Evolutionary conservation across 1,284 basidiomycete species (phyloP).

Genomic region (Moniliophthora roreri): DNA sequence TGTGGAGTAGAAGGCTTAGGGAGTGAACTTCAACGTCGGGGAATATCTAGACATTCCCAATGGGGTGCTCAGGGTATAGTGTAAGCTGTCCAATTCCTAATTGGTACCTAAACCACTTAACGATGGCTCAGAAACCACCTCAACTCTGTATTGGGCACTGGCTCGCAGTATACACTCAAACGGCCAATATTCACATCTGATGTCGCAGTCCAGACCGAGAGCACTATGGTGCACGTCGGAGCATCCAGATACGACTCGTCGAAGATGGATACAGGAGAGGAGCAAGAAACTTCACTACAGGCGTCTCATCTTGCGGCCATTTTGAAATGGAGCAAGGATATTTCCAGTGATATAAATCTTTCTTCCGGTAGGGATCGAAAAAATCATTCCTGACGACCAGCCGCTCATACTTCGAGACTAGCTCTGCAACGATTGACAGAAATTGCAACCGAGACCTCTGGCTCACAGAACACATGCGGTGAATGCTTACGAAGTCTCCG

Average conservation of each 20-base stretch:
- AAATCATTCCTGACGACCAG: background rate
- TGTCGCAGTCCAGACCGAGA: slow-evolving; percentile 64
- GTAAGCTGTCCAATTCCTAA: slow-evolving; percentile 35
- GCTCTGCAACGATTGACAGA: background rate
- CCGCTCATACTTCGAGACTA: slow-evolving; percentile 10
- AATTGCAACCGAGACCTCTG: slow-evolving; percentile 50
- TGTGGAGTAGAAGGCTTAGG: slow-evolving; percentile 66
- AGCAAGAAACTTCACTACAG: slow-evolving; percentile 52
- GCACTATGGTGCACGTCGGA: slow-evolving; percentile 34
- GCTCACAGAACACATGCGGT: slow-evolving; percentile 64
- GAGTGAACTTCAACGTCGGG: slow-evolving; percentile 61
- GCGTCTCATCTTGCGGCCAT: slow-evolving; percentile 63
- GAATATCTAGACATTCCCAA: slow-evolving; percentile 61
- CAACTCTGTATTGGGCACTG: slow-evolving; percentile 42
- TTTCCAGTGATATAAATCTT: slow-evolving; percentile 69
- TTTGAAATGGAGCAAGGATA: slow-evolving; percentile 70
- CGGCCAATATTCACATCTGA: slow-evolving; percentile 56
- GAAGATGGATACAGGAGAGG: slow-evolving; percentile 40
- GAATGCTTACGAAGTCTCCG: slow-evolving; percentile 13
- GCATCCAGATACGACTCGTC: slow-evolving; percentile 32
- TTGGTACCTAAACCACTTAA: background rate
- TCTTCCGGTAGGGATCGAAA: slow-evolving; percentile 45
- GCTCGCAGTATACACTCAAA: slow-evolving; percentile 47
- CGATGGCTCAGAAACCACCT: slow-evolving; percentile 45
- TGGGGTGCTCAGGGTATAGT: slow-evolving; percentile 74